Base-by-base conservation (phyloP, 192 early-diverging fungal genomes). In the Coemansia biformis region DNA sequence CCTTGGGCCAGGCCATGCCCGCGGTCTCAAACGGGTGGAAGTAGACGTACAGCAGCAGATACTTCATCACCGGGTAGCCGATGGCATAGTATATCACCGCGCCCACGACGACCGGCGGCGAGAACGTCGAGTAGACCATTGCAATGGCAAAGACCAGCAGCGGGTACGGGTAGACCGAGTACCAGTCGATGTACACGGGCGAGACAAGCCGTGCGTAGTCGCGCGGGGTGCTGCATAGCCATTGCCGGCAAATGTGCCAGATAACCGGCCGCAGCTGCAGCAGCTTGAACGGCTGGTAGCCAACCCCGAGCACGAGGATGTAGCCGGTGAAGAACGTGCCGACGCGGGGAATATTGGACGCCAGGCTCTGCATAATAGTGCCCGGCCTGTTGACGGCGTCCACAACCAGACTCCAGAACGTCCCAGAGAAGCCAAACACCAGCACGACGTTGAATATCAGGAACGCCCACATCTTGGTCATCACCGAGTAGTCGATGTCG, bases 291-390 rank as follows among this genome's bases (percentile, higher is more conserved):
- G 87, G 87, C 44, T 81, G 63, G 22, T 76, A 78, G 17, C 78
- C 83, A 46, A 91, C 81, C 8, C 86, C 85, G 49, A 86, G 78
- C 21, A 91, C 54, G 15, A 91, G 70, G 17, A 83, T 63, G 48
- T 82, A 86, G 10, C 86, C 86, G 30, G 87, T 78, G 64, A 89
- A 91, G 60, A 87, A 88, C 23, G 87, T 86, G 28, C 86, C 78
- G 29, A 86, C 81, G 2, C 79, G 59, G 3, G 86, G 84, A 16
- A 90, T 64, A 5, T 71, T 84, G 0, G 64, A 74, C 14, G 88
- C 88, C 34, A 91, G 59, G 9, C 73, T 66, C 34, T 80, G 66
- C 42, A 83, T 67, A 1, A 87, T 62, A 10, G 81, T 74, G 5
- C 75, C 78, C 1, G 85, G 79, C 47, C 81, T 68, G 31, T 85